Conservation (phyloP, 768 basidiomycete species). For the Clavaria fumosa region DNA sequence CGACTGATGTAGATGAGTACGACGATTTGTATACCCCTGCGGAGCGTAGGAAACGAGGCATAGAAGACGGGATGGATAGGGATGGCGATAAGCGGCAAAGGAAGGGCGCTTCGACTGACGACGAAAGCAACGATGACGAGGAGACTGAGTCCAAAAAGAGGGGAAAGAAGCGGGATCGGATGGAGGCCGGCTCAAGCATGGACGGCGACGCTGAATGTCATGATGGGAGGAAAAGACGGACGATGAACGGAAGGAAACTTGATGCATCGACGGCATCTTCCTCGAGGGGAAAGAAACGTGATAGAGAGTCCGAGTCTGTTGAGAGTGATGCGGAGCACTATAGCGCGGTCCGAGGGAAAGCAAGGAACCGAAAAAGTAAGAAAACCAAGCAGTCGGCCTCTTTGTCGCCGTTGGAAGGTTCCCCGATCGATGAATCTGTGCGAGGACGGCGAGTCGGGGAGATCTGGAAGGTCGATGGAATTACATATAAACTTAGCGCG, state of each 20-base stretch:
- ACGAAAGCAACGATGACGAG: constrained; percentile 30
- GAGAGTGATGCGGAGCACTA: constrained; percentile 28
- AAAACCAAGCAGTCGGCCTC: too few species aligned
- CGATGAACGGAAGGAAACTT: constrained; percentile 32
- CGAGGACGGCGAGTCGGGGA: constrained; percentile 52
- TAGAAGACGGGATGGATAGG: constrained; percentile 12
- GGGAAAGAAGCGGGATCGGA: constrained; percentile 66
- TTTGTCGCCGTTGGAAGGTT: constrained; percentile 36
- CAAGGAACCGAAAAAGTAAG: too few species aligned
- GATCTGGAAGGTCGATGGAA: constrained; percentile 59
- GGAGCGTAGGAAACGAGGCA: not conserved
- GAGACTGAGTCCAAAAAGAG: constrained; percentile 10
- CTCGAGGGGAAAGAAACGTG: constrained; percentile 49
- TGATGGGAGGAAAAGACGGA: constrained; percentile 38
- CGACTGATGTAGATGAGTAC: constrained; percentile 34
- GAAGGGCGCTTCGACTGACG: constrained; percentile 34
- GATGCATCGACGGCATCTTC: too few species aligned
- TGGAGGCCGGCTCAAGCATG: constrained; percentile 57
- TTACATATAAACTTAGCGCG: constrained; percentile 53
- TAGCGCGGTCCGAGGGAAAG: too few species aligned
- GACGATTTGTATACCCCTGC: constrained; percentile 20
- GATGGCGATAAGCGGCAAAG: constrained; percentile 27
- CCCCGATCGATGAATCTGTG: too few species aligned
- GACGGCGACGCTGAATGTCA: constrained; percentile 45
- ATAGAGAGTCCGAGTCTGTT: constrained; percentile 37